Evolutionary conservation across 2,329 filamentous ascomycete genomes (phyloP).

Genomic region (Talaromyces marneffei): DNA sequence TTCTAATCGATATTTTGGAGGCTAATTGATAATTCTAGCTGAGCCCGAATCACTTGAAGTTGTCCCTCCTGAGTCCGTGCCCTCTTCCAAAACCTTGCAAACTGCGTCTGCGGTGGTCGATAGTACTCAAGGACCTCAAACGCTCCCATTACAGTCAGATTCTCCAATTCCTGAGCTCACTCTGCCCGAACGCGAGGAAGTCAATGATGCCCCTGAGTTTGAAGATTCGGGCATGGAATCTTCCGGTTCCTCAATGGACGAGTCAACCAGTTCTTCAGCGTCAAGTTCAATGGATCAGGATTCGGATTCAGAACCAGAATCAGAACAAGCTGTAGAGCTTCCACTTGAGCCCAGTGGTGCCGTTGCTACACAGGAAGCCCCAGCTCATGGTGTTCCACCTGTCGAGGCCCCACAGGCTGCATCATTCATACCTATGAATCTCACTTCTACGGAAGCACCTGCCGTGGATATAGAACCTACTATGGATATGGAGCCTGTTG

Average conservation of each 20-base stretch:
- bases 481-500: not conserved
- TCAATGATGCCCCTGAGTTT: conserved; percentile 5
- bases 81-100: not conserved
- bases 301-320: not conserved
- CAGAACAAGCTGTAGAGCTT: not conserved
- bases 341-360: not conserved
- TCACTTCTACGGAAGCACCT: not conserved
- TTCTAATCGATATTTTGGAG: not conserved
- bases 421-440: not conserved
- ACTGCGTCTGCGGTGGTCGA: not conserved
- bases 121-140: not conserved
- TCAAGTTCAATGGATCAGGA: conserved; percentile 18
- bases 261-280: conserved; percentile 29
- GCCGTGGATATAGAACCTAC: not conserved
- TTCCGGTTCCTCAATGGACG: conserved; percentile 36
- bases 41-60: not conserved
- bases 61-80: not conserved
- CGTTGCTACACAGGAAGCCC: not conserved
- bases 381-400: not conserved
- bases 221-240: conserved; percentile 14
- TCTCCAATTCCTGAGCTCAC: not conserved
- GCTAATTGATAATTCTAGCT: conserved; percentile 1
- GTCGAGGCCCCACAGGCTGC: not conserved
- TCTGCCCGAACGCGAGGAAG: not conserved
- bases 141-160: not conserved